Conservation (phyloP, 495 filamentous ascomycete genomes). For the Chaetomium fimeti region DNA sequence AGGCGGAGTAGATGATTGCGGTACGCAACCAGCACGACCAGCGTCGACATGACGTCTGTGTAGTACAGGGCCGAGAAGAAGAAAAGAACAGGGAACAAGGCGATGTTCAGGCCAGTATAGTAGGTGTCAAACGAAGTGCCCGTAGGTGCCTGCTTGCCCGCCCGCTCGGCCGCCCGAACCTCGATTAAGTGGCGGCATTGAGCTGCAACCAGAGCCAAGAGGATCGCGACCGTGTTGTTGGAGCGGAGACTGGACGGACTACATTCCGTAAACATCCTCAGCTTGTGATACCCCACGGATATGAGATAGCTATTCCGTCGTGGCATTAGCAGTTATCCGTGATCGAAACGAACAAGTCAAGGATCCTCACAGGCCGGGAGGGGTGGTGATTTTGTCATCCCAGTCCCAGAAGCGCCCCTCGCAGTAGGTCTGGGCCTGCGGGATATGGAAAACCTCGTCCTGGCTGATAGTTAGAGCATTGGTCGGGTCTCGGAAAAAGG, state of each 20-base stretch:
- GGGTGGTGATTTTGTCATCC: constrained; percentile 97
- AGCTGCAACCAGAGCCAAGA: constrained; percentile 37
- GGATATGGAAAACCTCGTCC: constrained; percentile 96
- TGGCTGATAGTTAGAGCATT: constrained; percentile 33
- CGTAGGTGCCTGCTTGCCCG: background rate
- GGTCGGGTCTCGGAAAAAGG: background rate
- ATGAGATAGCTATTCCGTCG: constrained; percentile 51
- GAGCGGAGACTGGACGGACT: constrained; percentile 48
- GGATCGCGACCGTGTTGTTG: constrained; percentile 52
- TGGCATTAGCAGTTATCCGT: constrained; percentile 14
- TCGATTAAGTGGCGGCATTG: constrained; percentile 38
- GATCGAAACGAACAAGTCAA: background rate
- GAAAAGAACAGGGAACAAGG: constrained; percentile 84
- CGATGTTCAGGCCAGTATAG: constrained; percentile 77
- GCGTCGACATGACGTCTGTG: constrained; percentile 75
- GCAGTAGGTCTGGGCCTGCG: constrained; percentile 88
- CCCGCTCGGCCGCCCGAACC: constrained; percentile 21
- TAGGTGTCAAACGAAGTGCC: constrained; percentile 31
- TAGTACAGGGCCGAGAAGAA: constrained; percentile 96
- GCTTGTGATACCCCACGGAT: constrained; percentile 45
- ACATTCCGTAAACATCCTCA: constrained; percentile 40
- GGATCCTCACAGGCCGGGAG: constrained; percentile 71
- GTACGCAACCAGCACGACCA: constrained; percentile 66
- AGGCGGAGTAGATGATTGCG: constrained; percentile 55
- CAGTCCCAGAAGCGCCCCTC: constrained; percentile 68